Percentiles rank a stretch among this genome's conserved stretches.
Evolutionary conservation across 148 eudicot species (phyloP).

Genomic region (Limonium bicolor): DNA sequence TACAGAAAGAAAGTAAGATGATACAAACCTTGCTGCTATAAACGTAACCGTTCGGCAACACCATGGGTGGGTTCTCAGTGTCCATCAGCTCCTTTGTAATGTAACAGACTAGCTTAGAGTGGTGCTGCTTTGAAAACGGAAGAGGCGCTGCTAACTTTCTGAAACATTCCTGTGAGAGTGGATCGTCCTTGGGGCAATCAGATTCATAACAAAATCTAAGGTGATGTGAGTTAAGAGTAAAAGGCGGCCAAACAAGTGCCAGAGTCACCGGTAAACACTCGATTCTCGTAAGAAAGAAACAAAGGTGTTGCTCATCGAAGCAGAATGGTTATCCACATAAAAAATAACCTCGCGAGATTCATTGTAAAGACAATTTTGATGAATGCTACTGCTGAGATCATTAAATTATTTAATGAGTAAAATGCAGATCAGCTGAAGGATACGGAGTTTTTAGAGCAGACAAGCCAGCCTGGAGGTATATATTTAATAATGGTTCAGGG

Average conservation of each 20-base stretch:
- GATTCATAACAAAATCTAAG: constrained; percentile 88
- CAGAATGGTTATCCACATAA: too few species aligned
- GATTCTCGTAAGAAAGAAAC: too few species aligned
- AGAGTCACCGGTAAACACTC: too few species aligned
- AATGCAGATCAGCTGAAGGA: constrained; percentile 24
- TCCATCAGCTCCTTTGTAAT: constrained; percentile 96
- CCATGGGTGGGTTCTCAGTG: constrained; percentile 97
- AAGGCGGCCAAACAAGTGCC: too few species aligned
- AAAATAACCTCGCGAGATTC: too few species aligned
- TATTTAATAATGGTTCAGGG: constrained; percentile 79
- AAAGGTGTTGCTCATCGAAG: too few species aligned
- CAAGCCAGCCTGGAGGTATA: constrained; percentile 90
- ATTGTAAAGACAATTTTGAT: too few species aligned
- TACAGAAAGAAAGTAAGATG: neutral
- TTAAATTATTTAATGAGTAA: neutral
- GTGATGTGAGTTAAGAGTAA: constrained; percentile 12
- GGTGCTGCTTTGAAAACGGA: constrained; percentile 99
- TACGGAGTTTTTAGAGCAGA: constrained; percentile 99
- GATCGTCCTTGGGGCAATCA: constrained; percentile 91
- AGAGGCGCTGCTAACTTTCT: constrained; percentile 68
- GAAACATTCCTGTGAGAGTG: constrained; percentile 87
- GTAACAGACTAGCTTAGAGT: constrained; percentile 94
- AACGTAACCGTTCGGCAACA: constrained; percentile 89
- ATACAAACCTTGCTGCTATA: constrained; percentile 82
- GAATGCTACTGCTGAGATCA: too few species aligned